Percentiles rank a stretch among this genome's conserved stretches.
These are phyloP conservation scores for Aspergillus sp. DNA, from an alignment of 2,329 filamentous ascomycete species.

Conservation along the genomic window DNA sequence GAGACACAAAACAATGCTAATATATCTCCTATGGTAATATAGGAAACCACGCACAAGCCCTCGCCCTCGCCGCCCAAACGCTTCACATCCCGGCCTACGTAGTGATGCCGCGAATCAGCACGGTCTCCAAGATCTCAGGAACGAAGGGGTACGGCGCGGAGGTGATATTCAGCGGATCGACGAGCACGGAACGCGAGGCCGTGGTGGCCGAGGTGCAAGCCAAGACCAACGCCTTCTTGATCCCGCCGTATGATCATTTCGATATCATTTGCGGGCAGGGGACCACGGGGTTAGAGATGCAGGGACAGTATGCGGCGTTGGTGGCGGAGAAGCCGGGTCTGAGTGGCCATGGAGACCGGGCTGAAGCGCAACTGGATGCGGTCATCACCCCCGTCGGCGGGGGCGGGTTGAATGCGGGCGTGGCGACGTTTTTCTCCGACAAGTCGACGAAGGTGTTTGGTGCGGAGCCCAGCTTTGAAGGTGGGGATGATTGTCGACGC, in stretches of 20 bases:
- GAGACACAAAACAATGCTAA: background rate
- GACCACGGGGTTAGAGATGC: constrained; percentile 81
- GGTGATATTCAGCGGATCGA: constrained; percentile 80
- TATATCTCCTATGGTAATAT: background rate
- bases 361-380: constrained; percentile 54
- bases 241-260: constrained; percentile 90
- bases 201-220: constrained; percentile 67
- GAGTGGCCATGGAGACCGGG: constrained; percentile 17
- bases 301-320: constrained; percentile 65
- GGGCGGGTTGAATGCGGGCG: constrained; percentile 81
- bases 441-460: constrained; percentile 79
- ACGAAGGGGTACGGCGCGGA: constrained; percentile 75
- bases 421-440: constrained; percentile 69
- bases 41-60: constrained; percentile 95
- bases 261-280: constrained; percentile 92
- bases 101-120: constrained; percentile 86
- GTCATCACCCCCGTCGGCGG: constrained; percentile 84
- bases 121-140: constrained; percentile 81
- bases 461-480: constrained; percentile 78
- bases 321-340: constrained; percentile 39
- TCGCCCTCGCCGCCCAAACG: constrained; percentile 77
- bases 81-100: constrained; percentile 77
- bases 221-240: constrained; percentile 71
- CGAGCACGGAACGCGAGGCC: constrained; percentile 76
- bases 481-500: constrained; percentile 77